Conservation (phyloP, 139 green algal species). For the Picochlorum sp. region DNA sequence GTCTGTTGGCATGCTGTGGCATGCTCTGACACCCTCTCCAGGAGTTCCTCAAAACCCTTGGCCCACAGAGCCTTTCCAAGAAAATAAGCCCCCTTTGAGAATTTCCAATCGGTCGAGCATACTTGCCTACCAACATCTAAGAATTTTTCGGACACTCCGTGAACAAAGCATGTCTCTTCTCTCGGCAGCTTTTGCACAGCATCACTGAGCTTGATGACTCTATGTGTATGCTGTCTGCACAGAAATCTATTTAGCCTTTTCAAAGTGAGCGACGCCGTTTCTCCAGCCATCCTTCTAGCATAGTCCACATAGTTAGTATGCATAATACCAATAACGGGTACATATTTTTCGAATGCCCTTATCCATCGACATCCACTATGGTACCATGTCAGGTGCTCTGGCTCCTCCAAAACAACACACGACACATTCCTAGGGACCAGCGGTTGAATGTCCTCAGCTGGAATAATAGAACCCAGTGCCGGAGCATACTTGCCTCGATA, state of each 20-base stretch:
- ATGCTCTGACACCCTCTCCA: slow-evolving; percentile 38
- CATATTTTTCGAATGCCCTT: slow-evolving; percentile 34
- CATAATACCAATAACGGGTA: slow-evolving; percentile 43
- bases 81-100: slow-evolving; percentile 72
- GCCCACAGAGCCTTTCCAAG: slow-evolving; percentile 71
- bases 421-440: slow-evolving; percentile 38
- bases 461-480: slow-evolving; percentile 46
- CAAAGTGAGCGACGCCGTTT: slow-evolving; percentile 1
- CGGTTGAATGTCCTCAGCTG: slow-evolving; percentile 38
- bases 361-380: slow-evolving; percentile 47
- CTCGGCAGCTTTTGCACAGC: slow-evolving; percentile 81
- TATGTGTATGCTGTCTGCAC: slow-evolving; percentile 65
- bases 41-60: slow-evolving; percentile 85
- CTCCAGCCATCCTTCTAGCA: slow-evolving; percentile 16
- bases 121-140: slow-evolving; percentile 43
- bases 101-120: background rate
- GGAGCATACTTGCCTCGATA: slow-evolving; percentile 31
- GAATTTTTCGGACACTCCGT: slow-evolving; percentile 77
- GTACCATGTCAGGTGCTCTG: slow-evolving; percentile 67
- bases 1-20: slow-evolving; percentile 19
- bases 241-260: slow-evolving; percentile 54
- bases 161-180: slow-evolving; percentile 71
- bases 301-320: slow-evolving; percentile 71
- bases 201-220: slow-evolving; percentile 88
- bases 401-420: slow-evolving; percentile 54